Conservation (phyloP, 192 early-diverging fungal genomes). For the Dissophora globulifera region DNA sequence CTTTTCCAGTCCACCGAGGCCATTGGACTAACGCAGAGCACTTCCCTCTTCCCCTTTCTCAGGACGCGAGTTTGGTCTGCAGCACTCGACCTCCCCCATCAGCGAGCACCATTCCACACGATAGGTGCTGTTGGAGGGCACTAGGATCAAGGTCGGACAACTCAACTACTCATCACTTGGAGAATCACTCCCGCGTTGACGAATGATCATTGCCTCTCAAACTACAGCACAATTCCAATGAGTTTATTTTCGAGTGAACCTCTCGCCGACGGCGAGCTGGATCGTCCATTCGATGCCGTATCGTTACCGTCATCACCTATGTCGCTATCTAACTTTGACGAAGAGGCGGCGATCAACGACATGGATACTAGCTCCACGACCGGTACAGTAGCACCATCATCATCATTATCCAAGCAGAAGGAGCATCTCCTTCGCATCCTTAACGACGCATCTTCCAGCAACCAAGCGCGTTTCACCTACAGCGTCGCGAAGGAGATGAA, state of each 20-base stretch:
- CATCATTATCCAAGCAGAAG: constrained; percentile 21
- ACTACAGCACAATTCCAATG: constrained; percentile 23
- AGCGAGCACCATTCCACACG: neutral
- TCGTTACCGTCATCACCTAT: constrained; percentile 30
- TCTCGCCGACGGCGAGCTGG: constrained; percentile 28
- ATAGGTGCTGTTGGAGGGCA: neutral
- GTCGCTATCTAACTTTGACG: constrained; percentile 15
- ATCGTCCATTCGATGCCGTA: constrained; percentile 5
- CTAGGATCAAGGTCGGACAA: neutral
- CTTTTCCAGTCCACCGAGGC: neutral
- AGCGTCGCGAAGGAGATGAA: constrained; percentile 47
- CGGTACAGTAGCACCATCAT: neutral
- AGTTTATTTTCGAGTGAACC: constrained; percentile 52
- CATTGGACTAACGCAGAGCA: neutral
- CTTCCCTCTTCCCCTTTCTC: neutral
- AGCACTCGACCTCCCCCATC: neutral
- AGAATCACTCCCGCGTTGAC: neutral
- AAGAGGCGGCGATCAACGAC: neutral
- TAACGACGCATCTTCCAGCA: constrained; percentile 38
- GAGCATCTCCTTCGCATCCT: constrained; percentile 29
- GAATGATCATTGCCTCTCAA: constrained; percentile 17
- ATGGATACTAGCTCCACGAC: constrained; percentile 2
- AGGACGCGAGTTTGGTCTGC: neutral
- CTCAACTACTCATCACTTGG: neutral
- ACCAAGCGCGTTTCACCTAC: constrained; percentile 28